Conservation (phyloP, 371 early-diverging fungal species). For the Thermomucor indicae-seudaticae region DNA sequence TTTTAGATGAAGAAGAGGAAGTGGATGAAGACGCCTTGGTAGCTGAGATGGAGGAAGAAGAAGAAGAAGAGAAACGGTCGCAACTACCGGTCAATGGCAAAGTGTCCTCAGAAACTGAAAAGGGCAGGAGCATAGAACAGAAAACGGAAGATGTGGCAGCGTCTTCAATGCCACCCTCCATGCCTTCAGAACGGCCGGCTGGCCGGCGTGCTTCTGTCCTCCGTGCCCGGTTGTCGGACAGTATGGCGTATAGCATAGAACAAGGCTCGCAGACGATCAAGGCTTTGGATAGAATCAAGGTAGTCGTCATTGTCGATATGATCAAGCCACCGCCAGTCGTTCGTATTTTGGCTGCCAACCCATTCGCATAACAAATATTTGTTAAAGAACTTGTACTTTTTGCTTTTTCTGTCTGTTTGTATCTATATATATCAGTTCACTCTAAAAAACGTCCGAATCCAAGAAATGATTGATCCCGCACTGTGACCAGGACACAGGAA, state of each 20-base stretch:
- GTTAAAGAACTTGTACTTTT: too few relatives aligned
- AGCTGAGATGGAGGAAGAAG: constrained; percentile 20
- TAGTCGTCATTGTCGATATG: constrained; percentile 62
- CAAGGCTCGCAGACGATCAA: constrained; percentile 56
- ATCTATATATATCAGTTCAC: too few relatives aligned
- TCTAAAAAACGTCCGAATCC: too few relatives aligned
- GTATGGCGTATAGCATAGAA: constrained; percentile 35
- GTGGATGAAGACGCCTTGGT: constrained; percentile 33
- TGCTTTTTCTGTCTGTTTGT: too few relatives aligned
- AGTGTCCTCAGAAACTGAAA: neutral
- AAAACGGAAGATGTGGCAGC: neutral
- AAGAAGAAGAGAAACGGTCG: neutral
- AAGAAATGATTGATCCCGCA: too few relatives aligned
- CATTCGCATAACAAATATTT: constrained; percentile 24
- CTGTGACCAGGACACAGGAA: too few relatives aligned
- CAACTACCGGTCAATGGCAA: neutral
- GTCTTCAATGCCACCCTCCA: neutral
- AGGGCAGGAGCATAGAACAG: neutral
- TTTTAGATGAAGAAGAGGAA: constrained; percentile 23
- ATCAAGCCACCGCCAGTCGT: constrained; percentile 66
- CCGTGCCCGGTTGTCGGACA: constrained; percentile 31
- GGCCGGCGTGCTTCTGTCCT: constrained; percentile 27
- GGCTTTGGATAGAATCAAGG: constrained; percentile 57
- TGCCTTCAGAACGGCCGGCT: neutral
- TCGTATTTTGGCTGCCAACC: constrained; percentile 63